Evolutionary conservation across 2,329 filamentous ascomycete genomes (phyloP), one percentile per base, ranked within the genome.

Genomic region (Trichoderma atrobrunneum): DNA sequence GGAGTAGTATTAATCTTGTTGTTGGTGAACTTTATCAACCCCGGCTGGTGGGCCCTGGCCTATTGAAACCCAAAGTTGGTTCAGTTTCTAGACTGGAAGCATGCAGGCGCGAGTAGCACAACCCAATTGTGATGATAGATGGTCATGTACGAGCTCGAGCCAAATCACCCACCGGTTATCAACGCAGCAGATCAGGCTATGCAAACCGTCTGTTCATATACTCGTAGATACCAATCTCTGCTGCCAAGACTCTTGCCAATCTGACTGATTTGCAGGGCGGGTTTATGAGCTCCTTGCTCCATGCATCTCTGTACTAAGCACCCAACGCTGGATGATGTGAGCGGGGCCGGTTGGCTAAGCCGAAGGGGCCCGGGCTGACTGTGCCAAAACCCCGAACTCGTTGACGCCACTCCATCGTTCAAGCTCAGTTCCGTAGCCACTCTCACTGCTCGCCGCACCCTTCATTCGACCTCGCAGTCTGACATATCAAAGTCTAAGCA

Each of bases 341-440:
- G 66, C 66, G 66, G 68, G 68, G 68, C 60, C 60, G 60, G 32
- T 24, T 39, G 60, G 59, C 43, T 71, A 64, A 70, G 68, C 68
- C 60, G 68, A 59, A 18, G 51, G 43, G 26, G 26, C 39, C 60
- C 51, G 68, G 68, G 68, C 68, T 71, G 68, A 71, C 68, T 71
- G 68, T 71, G 30, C 59, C 60, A 36, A 21, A 54, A 24, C 11
- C 21, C 30, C 28, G 28, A 63, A 34, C 60, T 71, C 48, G 26
- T 57, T 67, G 70, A 67, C 70, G 70, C 70, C 70, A 72, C 66
- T 24, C 28, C 56, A 61, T 36, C 28, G 30, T 28, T 43, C 26
- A 66, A 71, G 36, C 43, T 65, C 54, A 34, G 32, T 59, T 65
- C n/a, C 11, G 72, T 63, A 60, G 30, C 59, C 32, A 39, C 30